phyloP scores from a whole-genome alignment of 257 asterid species.

The Nicotiana attenuata region DNA sequence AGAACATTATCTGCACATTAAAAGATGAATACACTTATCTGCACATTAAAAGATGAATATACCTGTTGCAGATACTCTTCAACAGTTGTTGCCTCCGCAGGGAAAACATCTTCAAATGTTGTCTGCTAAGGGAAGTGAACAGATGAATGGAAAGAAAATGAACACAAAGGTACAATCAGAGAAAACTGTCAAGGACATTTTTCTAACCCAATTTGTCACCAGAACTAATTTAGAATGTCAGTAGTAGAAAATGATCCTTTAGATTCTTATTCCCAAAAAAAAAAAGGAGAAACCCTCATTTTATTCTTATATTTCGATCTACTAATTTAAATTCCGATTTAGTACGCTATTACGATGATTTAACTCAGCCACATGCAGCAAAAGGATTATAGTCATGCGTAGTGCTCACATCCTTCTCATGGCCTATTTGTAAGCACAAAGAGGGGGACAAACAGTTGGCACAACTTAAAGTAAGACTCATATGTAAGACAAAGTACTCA shows the following conservation, averaged over 20 bases:
- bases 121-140: constrained; percentile 44
- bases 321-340: background rate
- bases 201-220: background rate
- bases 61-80: constrained; percentile 99
- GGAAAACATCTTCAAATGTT: constrained; percentile 93
- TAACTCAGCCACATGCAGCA: background rate
- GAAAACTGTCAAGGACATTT: background rate
- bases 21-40: constrained; percentile 27
- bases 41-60: constrained; percentile 16
- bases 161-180: background rate
- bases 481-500: background rate
- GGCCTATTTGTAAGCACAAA: background rate
- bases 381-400: background rate
- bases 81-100: constrained; percentile 91
- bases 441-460: background rate
- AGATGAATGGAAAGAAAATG: constrained; percentile 6
- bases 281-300: background rate
- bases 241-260: background rate
- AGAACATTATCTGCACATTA: background rate
- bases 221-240: background rate
- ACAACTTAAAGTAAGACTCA: background rate
- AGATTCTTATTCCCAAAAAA: background rate
- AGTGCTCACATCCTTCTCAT: background rate
- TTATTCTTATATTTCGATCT: background rate
- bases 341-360: background rate